phyloP scores from a whole-genome alignment of 441 rosid species.

The Omphalea diandra region DNA sequence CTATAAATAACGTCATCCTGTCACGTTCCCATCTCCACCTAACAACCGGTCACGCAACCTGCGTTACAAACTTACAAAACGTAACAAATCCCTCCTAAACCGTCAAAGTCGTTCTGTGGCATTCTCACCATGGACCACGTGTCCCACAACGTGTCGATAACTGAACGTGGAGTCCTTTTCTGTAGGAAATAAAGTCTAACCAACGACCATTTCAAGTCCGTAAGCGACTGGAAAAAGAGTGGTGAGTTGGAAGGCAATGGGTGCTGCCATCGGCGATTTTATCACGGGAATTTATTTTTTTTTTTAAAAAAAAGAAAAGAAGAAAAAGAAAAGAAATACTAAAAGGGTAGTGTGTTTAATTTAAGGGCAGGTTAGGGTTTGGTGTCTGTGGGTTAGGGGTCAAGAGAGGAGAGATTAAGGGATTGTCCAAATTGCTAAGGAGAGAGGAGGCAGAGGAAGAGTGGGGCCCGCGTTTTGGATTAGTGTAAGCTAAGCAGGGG shows the following conservation, averaged over 20 bases:
- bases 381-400: conserved; percentile 71
- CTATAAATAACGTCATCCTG: conserved; percentile 17
- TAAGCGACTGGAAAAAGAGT: background rate
- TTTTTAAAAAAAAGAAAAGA: background rate
- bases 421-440: conserved; percentile 33
- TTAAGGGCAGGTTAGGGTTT: conserved; percentile 19
- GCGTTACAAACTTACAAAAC: conserved; percentile 32
- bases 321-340: background rate
- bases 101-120: conserved; percentile 14
- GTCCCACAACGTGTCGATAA: conserved; percentile 1
- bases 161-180: background rate
- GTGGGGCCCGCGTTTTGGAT: conserved; percentile 36
- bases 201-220: background rate
- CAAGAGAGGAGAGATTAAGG: conserved; percentile 37
- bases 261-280: background rate
- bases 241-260: background rate
- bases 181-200: background rate
- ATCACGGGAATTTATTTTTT: background rate
- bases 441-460: conserved; percentile 41
- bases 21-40: conserved; percentile 27
- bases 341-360: background rate
- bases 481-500: conserved; percentile 32
- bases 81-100: conserved; percentile 18
- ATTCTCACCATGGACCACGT: conserved; percentile 15
- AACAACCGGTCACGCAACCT: conserved; percentile 30